Evolutionary conservation across 805 yeast genomes (phyloP).

Genomic region (Ogataea minuta): DNA sequence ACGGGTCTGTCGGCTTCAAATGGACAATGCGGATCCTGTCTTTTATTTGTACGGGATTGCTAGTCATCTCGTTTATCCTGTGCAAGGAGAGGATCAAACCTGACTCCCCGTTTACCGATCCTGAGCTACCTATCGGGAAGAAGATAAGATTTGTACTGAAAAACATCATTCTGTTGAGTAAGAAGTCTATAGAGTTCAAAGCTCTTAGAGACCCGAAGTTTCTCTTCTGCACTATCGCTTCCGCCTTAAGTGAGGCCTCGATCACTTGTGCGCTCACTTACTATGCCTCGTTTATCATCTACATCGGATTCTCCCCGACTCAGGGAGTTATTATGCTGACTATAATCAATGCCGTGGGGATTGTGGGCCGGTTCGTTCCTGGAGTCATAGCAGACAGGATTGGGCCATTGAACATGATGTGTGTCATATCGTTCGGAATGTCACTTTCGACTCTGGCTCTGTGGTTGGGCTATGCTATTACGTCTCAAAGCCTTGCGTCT

Average conservation of each 20-base stretch:
- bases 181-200: constrained; percentile 28
- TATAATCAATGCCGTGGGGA: constrained; percentile 45
- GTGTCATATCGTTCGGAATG: constrained; percentile 43
- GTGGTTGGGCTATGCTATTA: constrained; percentile 59
- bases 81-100: constrained; percentile 37
- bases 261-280: constrained; percentile 42
- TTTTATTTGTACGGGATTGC: constrained; percentile 26
- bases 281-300: constrained; percentile 43
- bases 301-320: constrained; percentile 40
- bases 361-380: constrained; percentile 54
- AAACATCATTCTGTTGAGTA: constrained; percentile 15
- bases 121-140: constrained; percentile 7
- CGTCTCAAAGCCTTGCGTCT: constrained; percentile 32
- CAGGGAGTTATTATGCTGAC: constrained; percentile 45
- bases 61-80: constrained; percentile 30
- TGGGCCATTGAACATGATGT: constrained; percentile 60
- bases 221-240: constrained; percentile 38
- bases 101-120: constrained; percentile 10
- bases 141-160: constrained; percentile 8
- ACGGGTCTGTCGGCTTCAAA: constrained; percentile 48
- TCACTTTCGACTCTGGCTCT: constrained; percentile 45
- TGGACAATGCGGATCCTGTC: constrained; percentile 59
- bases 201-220: constrained; percentile 40
- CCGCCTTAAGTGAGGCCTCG: constrained; percentile 40
- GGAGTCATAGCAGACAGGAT: constrained; percentile 51